These are phyloP conservation scores for Saccharomycopsis microspora DNA, from an alignment of 805 yeast genomes.

Conservation along the genomic window DNA sequence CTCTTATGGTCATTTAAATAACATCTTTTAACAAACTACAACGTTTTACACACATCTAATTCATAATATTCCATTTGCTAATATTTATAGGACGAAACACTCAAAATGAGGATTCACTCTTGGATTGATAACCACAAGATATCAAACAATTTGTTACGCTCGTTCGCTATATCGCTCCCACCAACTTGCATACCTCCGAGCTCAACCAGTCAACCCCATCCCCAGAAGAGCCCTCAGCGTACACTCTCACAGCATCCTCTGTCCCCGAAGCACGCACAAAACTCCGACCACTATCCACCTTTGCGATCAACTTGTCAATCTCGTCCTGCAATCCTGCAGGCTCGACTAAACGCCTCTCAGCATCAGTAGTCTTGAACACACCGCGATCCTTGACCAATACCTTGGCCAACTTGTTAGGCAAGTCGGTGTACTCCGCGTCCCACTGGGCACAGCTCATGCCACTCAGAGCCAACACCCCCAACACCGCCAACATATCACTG, in stretches of 20 bases:
- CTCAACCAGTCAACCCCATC: conserved; percentile 38
- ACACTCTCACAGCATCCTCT: conserved; percentile 93
- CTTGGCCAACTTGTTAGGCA: conserved; percentile 78
- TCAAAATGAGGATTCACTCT: too few relatives aligned
- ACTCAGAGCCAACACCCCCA: conserved; percentile 49
- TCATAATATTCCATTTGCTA: too few relatives aligned
- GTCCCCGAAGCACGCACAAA: conserved; percentile 97
- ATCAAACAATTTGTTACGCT: too few relatives aligned
- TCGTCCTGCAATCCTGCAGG: conserved; percentile 69
- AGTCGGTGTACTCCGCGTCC: conserved; percentile 68
- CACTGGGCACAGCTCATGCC: conserved; percentile 54
- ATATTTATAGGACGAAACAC: too few relatives aligned
- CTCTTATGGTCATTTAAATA: too few relatives aligned
- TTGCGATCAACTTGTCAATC: conserved; percentile 54
- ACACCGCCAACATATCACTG: conserved; percentile 75
- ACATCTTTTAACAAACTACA: too few relatives aligned
- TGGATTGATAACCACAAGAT: too few relatives aligned
- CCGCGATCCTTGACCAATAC: conserved; percentile 76
- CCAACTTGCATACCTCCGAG: conserved; percentile 25
- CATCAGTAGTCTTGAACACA: conserved; percentile 74
- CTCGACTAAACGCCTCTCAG: conserved; percentile 69
- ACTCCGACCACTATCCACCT: conserved; percentile 57
- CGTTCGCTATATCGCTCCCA: conserved; percentile 12
- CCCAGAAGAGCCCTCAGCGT: conserved; percentile 69
- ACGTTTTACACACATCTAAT: too few relatives aligned